These are phyloP conservation scores for Clarireedia homoeocarpa DNA, from an alignment of 2,329 filamentous ascomycete species.

Conservation along the genomic window DNA sequence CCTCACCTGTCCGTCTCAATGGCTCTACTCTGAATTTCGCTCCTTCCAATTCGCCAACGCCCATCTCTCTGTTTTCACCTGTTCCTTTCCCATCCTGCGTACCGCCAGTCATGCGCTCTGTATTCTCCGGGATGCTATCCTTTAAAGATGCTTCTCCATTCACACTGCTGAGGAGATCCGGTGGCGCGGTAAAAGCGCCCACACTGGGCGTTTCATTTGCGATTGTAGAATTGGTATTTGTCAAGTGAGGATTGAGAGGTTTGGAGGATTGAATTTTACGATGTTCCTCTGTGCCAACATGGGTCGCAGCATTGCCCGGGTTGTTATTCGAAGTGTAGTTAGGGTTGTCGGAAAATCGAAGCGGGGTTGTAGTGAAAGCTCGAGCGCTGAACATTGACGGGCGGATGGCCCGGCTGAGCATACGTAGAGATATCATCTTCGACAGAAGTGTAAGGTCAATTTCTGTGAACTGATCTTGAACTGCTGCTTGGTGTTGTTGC, in stretches of 20 bases:
- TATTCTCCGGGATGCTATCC: slow-evolving; percentile 53
- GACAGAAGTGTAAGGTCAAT: not conserved
- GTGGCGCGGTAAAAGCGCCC: slow-evolving; percentile 47
- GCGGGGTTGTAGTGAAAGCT: slow-evolving; percentile 5
- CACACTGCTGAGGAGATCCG: slow-evolving; percentile 50
- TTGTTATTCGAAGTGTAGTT: slow-evolving; percentile 1
- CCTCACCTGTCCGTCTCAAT: slow-evolving; percentile 76
- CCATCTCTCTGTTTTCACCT: slow-evolving; percentile 51
- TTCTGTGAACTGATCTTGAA: not conserved
- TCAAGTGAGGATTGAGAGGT: slow-evolving; percentile 52
- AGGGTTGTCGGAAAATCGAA: not conserved
- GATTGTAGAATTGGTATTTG: slow-evolving; percentile 57
- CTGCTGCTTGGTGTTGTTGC: not conserved
- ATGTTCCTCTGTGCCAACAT: slow-evolving; percentile 46
- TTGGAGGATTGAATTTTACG: slow-evolving; percentile 49
- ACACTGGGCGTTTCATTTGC: slow-evolving; percentile 54
- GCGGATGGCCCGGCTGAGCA: slow-evolving; percentile 1
- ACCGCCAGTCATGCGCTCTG: slow-evolving; percentile 57
- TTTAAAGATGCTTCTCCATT: slow-evolving; percentile 49
- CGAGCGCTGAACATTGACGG: not conserved
- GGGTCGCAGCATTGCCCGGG: slow-evolving; percentile 29
- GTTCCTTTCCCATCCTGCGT: slow-evolving; percentile 44
- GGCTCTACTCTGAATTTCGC: slow-evolving; percentile 84
- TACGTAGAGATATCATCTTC: slow-evolving; percentile 4
- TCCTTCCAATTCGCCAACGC: slow-evolving; percentile 80